Percentiles rank a stretch among this genome's conserved stretches.
Evolutionary conservation across 768 basidiomycete genomes (phyloP).

Genomic region (Postia placenta): DNA sequence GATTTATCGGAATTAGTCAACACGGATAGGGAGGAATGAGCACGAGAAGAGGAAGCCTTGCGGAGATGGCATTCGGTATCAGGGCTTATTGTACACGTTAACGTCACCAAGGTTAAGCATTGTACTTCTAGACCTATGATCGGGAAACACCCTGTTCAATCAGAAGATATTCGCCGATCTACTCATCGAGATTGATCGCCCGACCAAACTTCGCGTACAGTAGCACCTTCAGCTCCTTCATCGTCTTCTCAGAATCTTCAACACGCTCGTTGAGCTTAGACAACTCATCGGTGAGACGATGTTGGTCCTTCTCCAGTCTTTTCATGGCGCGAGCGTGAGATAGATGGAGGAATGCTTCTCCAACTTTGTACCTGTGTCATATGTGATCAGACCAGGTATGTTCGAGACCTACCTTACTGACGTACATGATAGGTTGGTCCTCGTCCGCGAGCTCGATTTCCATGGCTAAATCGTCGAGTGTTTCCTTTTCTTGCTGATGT

Average conservation of each 20-base stretch:
- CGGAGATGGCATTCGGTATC: too few relatives aligned
- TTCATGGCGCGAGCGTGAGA: conserved; percentile 60
- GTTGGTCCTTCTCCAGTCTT: conserved; percentile 66
- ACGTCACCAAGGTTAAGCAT: too few relatives aligned
- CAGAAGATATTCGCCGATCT: too few relatives aligned
- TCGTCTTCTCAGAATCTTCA: conserved; percentile 62
- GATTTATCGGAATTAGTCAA: conserved; percentile 62
- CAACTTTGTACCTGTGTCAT: conserved; percentile 73
- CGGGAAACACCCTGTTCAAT: too few relatives aligned
- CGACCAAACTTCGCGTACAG: conserved; percentile 90
- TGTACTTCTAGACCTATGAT: too few relatives aligned
- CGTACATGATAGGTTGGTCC: conserved; percentile 72
- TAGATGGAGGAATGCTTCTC: conserved; percentile 85
- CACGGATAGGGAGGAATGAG: conserved; percentile 10
- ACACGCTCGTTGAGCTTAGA: conserved; percentile 41
- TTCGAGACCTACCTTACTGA: conserved; percentile 2
- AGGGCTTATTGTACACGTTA: too few relatives aligned
- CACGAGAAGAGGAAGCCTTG: too few relatives aligned
- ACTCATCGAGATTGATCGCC: conserved; percentile 90
- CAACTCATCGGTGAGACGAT: conserved; percentile 50
- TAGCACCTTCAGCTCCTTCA: conserved; percentile 74
- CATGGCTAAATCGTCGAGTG: conserved; percentile 80
- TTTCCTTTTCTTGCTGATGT: conserved; percentile 86
- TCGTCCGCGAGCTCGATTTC: conserved; percentile 91
- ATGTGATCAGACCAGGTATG: neutral